A percentile compares a stretch with the other conserved stretches of the same genome.
Conservation (phyloP, 2,329 filamentous ascomycete species). For the Scolecobasidium constrictum region DNA sequence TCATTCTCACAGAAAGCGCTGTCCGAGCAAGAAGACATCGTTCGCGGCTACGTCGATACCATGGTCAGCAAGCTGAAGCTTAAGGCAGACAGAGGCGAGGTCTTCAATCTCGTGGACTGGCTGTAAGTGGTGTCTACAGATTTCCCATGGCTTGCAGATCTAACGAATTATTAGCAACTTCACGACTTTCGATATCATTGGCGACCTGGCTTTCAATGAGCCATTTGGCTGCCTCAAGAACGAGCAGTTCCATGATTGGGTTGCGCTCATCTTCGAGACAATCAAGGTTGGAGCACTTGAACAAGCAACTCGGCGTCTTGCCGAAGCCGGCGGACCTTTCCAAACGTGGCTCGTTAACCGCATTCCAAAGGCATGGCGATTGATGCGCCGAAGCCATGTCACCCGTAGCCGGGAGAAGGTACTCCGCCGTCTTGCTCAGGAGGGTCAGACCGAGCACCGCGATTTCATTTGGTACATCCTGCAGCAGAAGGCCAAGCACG, state of each 20-base stretch:
- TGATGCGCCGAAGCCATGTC: constrained; percentile 15
- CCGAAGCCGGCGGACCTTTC: constrained; percentile 29
- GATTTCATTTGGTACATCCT: constrained; percentile 26
- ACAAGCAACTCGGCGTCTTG: constrained; percentile 16
- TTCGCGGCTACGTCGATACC: constrained; percentile 21
- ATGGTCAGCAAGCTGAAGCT: constrained; percentile 16
- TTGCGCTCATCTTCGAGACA: constrained; percentile 22
- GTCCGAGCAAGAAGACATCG: constrained; percentile 20
- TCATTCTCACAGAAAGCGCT: constrained; percentile 17
- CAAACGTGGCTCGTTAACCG: constrained; percentile 22
- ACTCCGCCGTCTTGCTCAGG: constrained; percentile 15
- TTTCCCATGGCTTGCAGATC: background rate
- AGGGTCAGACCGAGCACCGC: constrained; percentile 20
- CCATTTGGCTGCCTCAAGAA: constrained; percentile 17
- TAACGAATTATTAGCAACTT: constrained; percentile 7
- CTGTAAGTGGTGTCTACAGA: constrained; percentile 4
- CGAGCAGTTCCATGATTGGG: constrained; percentile 17
- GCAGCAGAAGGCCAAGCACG: constrained; percentile 22
- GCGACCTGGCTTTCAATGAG: constrained; percentile 20
- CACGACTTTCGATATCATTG: constrained; percentile 16
- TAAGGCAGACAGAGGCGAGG: constrained; percentile 24
- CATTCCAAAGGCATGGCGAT: constrained; percentile 2
- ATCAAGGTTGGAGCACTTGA: constrained; percentile 18
- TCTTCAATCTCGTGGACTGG: constrained; percentile 23
- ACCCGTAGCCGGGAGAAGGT: constrained; percentile 19